phyloP scores from a whole-genome alignment of 2,329 filamentous ascomycete species.

The Sporothrix phasma region DNA sequence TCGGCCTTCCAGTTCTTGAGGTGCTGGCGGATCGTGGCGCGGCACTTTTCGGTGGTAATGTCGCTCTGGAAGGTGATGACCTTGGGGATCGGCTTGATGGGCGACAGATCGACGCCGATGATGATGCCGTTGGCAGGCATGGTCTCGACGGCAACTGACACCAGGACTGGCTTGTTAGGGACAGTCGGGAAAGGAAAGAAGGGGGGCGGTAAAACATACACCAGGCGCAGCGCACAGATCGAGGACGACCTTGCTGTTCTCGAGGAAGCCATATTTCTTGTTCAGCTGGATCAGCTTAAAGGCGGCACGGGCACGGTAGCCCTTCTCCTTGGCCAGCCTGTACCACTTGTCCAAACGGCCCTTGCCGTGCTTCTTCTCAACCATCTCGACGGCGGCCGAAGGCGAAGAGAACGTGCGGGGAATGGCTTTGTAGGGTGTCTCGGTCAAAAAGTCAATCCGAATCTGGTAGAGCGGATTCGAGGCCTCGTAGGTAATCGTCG shows the following conservation, averaged over 20 bases:
- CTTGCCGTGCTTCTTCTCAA: constrained; percentile 98
- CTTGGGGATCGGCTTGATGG: constrained; percentile 90
- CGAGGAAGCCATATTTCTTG: constrained; percentile 97
- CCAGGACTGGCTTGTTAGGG: constrained; percentile 55
- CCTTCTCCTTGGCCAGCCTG: constrained; percentile 95
- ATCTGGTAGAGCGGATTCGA: background rate
- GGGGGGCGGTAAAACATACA: constrained; percentile 40
- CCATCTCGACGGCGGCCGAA: constrained; percentile 57
- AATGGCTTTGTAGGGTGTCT: background rate
- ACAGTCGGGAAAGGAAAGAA: background rate
- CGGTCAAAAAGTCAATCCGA: background rate
- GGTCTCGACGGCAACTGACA: constrained; percentile 91
- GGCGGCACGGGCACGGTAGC: constrained; percentile 87
- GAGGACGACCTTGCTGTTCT: constrained; percentile 90
- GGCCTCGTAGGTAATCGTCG: background rate
- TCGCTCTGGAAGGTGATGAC: constrained; percentile 96
- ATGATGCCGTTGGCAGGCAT: constrained; percentile 90
- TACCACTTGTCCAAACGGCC: constrained; percentile 99
- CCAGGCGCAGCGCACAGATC: constrained; percentile 97
- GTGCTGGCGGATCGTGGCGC: constrained; percentile 78
- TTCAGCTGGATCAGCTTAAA: constrained; percentile 98
- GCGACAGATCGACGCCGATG: constrained; percentile 84
- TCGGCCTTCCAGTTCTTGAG: constrained; percentile 96
- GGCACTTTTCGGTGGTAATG: constrained; percentile 94
- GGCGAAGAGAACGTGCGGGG: background rate